Evolutionary conservation across 2,329 filamentous ascomycete genomes (phyloP), one percentile per base, ranked within the genome.

Genomic region (Acrodontium crateriforme): DNA sequence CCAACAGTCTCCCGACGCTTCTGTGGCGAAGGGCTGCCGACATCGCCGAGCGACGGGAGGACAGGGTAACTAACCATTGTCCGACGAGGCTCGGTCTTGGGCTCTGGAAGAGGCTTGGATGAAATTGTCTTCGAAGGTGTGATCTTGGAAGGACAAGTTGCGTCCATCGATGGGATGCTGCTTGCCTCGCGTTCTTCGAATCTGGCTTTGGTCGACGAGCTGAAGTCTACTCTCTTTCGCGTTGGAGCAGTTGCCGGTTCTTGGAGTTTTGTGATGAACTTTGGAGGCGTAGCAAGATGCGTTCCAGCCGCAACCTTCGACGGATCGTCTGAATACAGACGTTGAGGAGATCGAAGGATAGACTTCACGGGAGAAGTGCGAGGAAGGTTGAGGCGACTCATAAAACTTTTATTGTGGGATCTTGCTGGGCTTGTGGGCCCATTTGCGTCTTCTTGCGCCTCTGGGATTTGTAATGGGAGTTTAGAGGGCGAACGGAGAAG

Each of bases 141-240:
- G 12, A 10, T 10, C 16, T 40, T 42, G 15, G 39, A 37, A n/a
- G 41, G 38, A 6, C 31, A 52, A 43, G 25, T 54, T 37, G 32
- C 47, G 43, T 25, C 39, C 40, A 31, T 42, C 22, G 32, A 46
- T 3, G 41, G 42, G 4, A 37, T 44, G 21, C 35, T 38, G 18
- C 30, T 29, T n/a, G n/a, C n/a, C n/a, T n/a, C n/a, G 20, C n/a
- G 10, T 4, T 22, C 52, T 11, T 53, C 46, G 11, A 50, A 40
- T 7, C 45, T 45, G 32, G 34, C 52, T 42, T 49, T 58, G 39
- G 39, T 80, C 68, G 18, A 53, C 2, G 75, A 76, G 0, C 78
- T 83, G 45, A 92, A 93, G 27, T 79, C 74, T 18, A 92, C 81
- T 31, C 71, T 76, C 59, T 91, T 92, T 52, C 74, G 74, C 6